Conservation (phyloP, 192 early-diverging fungal species). For the Coemansia sp. region DNA sequence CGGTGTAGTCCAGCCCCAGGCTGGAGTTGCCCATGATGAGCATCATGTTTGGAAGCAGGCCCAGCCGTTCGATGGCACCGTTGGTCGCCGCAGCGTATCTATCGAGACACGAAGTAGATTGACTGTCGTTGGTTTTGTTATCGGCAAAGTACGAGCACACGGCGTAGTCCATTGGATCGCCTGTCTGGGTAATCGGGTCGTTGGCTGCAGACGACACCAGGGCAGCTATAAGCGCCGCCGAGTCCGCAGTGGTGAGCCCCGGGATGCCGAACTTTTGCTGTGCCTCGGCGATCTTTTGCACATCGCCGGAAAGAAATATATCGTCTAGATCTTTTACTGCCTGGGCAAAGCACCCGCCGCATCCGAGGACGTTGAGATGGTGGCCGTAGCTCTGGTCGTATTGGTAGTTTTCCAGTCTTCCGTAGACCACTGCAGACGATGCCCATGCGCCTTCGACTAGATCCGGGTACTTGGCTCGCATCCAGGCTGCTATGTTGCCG, state of each 20-base stretch:
- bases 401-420: conserved; percentile 57
- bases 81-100: conserved; percentile 28
- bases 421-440: conserved; percentile 66
- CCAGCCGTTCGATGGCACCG: conserved; percentile 13
- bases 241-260: conserved; percentile 20
- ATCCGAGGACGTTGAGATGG: conserved; percentile 29
- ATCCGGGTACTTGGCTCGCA: conserved; percentile 59
- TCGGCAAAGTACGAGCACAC: conserved; percentile 23
- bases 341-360: conserved; percentile 23
- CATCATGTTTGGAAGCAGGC: conserved; percentile 24
- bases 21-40: conserved; percentile 34
- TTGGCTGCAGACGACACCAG: conserved; percentile 19
- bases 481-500: conserved; percentile 71
- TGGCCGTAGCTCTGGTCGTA: conserved; percentile 52
- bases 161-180: conserved; percentile 9
- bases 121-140: neutral
- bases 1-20: conserved; percentile 30
- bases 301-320: conserved; percentile 24
- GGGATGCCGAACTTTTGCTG: conserved; percentile 29
- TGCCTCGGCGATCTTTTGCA: conserved; percentile 2
- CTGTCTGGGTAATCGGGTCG: conserved; percentile 9
- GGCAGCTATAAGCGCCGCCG: conserved; percentile 18
- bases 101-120: conserved; percentile 5
- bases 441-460: conserved; percentile 63
- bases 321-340: conserved; percentile 48